Conservation (phyloP, 177 flowering plant species). For the Telopea speciosissima region DNA sequence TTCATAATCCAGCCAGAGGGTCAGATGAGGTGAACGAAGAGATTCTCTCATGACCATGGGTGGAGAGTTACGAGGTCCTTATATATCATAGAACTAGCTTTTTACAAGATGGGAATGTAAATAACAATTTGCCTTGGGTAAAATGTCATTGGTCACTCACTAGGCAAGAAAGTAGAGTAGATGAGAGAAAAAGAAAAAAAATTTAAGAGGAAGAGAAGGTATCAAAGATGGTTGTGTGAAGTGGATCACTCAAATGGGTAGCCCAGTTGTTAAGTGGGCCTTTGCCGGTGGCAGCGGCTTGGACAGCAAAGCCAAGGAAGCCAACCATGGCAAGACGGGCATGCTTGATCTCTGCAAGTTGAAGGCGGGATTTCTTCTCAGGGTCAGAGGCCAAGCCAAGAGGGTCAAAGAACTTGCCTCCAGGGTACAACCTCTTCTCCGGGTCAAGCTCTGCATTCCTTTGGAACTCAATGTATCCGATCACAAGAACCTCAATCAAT, state of each 20-base stretch:
- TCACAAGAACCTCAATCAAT: constrained; percentile 81
- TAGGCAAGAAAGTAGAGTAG: background rate
- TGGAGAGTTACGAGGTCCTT: background rate
- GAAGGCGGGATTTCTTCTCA: constrained; percentile 94
- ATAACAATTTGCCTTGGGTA: background rate
- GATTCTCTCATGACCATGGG: no score
- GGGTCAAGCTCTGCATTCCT: constrained; percentile 97
- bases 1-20: no score
- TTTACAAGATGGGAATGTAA: background rate
- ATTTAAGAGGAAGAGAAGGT: constrained; percentile 33
- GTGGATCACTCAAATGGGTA: constrained; percentile 93
- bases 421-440: constrained; percentile 94
- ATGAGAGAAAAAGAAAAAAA: background rate
- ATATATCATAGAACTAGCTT: background rate
- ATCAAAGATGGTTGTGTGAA: constrained; percentile 94
- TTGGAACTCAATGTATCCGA: constrained; percentile 98
- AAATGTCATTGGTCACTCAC: background rate
- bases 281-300: constrained; percentile 89
- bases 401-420: constrained; percentile 87
- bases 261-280: constrained; percentile 99
- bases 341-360: constrained; percentile 97
- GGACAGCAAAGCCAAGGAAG: constrained; percentile 90
- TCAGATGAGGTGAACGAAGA: no score
- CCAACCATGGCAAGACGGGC: constrained; percentile 98
- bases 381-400: constrained; percentile 88